Percentiles rank a stretch among this genome's conserved stretches.
These are phyloP conservation scores for Lizanozyma gosingica DNA, from an alignment of 1,139 yeast genomes.

Conservation along the genomic window DNA sequence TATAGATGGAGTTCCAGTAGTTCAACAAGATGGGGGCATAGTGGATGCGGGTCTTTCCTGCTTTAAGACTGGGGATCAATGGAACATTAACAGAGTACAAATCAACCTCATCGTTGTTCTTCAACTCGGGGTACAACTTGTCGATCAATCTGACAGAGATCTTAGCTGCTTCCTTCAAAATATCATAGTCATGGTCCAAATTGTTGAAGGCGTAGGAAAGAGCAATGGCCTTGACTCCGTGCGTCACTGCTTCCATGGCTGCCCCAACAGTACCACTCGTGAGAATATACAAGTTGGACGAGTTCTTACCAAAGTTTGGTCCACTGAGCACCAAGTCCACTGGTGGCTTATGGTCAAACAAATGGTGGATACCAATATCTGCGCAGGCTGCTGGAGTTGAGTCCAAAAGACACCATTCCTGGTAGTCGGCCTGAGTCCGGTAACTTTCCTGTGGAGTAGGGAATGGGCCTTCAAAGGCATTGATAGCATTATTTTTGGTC, in stretches of 20 bases:
- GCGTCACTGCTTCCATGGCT: slow-evolving; percentile 87
- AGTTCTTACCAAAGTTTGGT: slow-evolving; percentile 91
- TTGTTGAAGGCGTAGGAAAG: slow-evolving; percentile 70
- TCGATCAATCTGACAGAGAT: slow-evolving; percentile 56
- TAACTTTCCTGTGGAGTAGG: slow-evolving; percentile 29
- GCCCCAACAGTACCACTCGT: slow-evolving; percentile 98
- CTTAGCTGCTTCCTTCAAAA: slow-evolving; percentile 58
- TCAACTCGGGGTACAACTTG: slow-evolving; percentile 53
- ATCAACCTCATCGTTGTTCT: slow-evolving; percentile 40
- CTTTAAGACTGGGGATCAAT: slow-evolving; percentile 40
- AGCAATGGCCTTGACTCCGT: slow-evolving; percentile 70
- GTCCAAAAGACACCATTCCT: slow-evolving; percentile 81
- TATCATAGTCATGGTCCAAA: slow-evolving; percentile 42
- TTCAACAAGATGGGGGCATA: slow-evolving; percentile 76
- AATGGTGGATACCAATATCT: slow-evolving; percentile 78
- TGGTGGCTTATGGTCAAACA: slow-evolving; percentile 47
- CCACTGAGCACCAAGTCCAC: slow-evolving; percentile 87
- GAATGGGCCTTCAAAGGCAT: slow-evolving; percentile 64
- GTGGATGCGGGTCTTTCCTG: slow-evolving; percentile 47
- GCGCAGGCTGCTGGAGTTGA: slow-evolving; percentile 97
- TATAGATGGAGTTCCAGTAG: slow-evolving; percentile 63
- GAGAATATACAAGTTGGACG: slow-evolving; percentile 81
- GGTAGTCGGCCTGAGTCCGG: slow-evolving; percentile 18
- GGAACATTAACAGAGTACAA: slow-evolving; percentile 84
- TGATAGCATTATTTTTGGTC: slow-evolving; percentile 18